These are phyloP conservation scores for Telopea speciosissima DNA, from an alignment of 177 flowering plant genomes.

Conservation along the genomic window DNA sequence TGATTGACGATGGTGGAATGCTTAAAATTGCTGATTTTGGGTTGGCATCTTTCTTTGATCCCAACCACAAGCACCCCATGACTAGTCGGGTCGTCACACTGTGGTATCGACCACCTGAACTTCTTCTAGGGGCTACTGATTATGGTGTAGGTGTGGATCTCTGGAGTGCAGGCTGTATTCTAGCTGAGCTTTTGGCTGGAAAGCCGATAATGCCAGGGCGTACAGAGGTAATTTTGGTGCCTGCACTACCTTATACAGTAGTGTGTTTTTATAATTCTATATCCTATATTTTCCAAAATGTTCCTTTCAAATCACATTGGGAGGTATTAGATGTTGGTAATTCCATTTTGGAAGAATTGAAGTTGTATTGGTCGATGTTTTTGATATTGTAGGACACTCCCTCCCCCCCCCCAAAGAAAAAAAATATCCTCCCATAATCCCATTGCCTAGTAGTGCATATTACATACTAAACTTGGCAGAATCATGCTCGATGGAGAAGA, in stretches of 20 bases:
- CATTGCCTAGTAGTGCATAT: too few relatives aligned
- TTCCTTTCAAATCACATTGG: not conserved
- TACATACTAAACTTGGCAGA: too few relatives aligned
- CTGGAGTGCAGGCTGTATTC: constrained; percentile 88
- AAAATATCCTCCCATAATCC: too few relatives aligned
- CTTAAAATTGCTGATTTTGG: constrained; percentile 90
- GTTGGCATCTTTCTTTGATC: constrained; percentile 69
- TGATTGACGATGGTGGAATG: constrained; percentile 62
- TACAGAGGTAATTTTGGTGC: constrained; percentile 50
- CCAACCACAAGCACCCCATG: constrained; percentile 77
- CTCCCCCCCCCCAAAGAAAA: too few relatives aligned
- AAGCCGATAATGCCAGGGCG: constrained; percentile 88
- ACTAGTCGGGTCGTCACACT: constrained; percentile 85
- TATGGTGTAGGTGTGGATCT: constrained; percentile 82
- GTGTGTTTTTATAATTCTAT: not conserved
- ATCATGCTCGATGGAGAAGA: too few relatives aligned
- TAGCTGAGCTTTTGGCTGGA: constrained; percentile 79
- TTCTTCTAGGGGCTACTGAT: constrained; percentile 82
- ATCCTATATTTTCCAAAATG: not conserved
- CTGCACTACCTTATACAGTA: not conserved
- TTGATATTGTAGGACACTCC: not conserved
- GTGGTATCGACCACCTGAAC: constrained; percentile 90
- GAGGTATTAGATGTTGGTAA: too few relatives aligned
- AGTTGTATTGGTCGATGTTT: not conserved
- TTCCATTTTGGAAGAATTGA: not conserved